Evolutionary conservation across 257 asterid genomes (phyloP).

Genomic region (Forsythia viridissima): DNA sequence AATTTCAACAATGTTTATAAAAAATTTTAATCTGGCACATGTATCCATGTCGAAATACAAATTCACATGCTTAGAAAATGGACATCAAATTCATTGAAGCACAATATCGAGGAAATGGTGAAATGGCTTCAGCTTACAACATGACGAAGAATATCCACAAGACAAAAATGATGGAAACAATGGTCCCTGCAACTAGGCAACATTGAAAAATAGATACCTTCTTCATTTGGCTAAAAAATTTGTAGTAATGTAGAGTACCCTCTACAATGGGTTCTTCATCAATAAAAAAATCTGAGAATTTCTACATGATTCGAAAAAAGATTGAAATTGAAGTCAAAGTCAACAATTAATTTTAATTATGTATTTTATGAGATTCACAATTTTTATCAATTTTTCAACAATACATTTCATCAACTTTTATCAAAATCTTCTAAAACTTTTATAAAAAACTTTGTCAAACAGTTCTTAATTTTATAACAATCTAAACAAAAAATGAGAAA

Average conservation of each 20-base stretch:
- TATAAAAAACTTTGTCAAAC: no score
- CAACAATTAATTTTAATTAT: no score
- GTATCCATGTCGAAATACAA: background rate
- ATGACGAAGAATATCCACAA: slow-evolving; percentile 34
- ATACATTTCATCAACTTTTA: no score
- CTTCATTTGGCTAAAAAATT: slow-evolving; percentile 44
- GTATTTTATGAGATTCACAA: no score
- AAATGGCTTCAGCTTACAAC: slow-evolving; percentile 22
- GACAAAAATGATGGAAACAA: slow-evolving; percentile 30
- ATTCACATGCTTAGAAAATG: background rate
- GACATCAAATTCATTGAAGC: background rate
- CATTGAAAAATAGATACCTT: slow-evolving; percentile 42
- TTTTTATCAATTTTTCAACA: no score
- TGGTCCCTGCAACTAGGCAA: slow-evolving; percentile 56
- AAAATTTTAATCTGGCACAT: background rate
- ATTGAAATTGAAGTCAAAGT: no score
- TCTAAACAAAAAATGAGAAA: no score
- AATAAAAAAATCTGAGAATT: slow-evolving; percentile 63
- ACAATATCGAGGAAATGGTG: background rate
- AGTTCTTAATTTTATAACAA: no score
- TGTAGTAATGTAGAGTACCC: slow-evolving; percentile 34
- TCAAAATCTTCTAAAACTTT: no score
- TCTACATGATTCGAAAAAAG: background rate
- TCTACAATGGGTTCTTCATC: slow-evolving; percentile 75
- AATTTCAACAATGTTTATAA: no score